Base-by-base conservation (phyloP, 805 yeast species). In the Suhomyces pyralidae region DNA sequence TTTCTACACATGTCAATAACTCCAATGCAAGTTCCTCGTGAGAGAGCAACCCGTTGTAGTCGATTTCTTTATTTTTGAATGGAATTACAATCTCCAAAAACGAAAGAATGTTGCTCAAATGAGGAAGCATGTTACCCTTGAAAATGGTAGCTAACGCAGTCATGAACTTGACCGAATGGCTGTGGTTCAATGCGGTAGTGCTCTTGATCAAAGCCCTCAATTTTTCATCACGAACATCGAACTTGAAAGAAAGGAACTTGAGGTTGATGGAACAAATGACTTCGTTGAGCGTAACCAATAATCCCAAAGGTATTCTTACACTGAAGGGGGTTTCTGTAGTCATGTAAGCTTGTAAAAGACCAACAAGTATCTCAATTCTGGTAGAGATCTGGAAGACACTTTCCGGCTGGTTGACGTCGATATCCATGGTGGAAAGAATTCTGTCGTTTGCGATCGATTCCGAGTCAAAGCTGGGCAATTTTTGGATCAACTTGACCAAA, bases 261-360 rank as follows among this genome's bases (percentile, higher is more conserved):
- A 79, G 67, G 57, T 84, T 82, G 53, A 89, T 66, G 15, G 84
- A 76, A 53, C 81, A 67, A 14, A 85, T 61, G 10, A 84, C 68
- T 59, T 86, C 90, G 20, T 77, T 71, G 47, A 85, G 54, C 7
- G 73, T 63, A 5, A 86, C 62, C 2, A 86, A 62, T 45, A 70
- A 60, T 1, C 93, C 92, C 12, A 89, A 56, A 2, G 96, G 94
- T 7, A 88, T 76, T 55, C 77, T 73, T 7, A 84, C 77, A 10
- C 83, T 72, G 58, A 73, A 77, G 40, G 80, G 81, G 1, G 90
- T 83, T 24, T 82, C 79, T 7, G 81, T 71, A 3, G 77, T 67
- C 68, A 52, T 64, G 57, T 56, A 87, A 49, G 51, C 85, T 52
- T 48, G 47, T 34, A 73, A 57, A 26, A 73, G 58, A 28, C 72